A percentile compares a stretch with the other conserved stretches of the same genome.
Conservation (phyloP, 495 filamentous ascomycete species). For the Letharia columbiana region DNA sequence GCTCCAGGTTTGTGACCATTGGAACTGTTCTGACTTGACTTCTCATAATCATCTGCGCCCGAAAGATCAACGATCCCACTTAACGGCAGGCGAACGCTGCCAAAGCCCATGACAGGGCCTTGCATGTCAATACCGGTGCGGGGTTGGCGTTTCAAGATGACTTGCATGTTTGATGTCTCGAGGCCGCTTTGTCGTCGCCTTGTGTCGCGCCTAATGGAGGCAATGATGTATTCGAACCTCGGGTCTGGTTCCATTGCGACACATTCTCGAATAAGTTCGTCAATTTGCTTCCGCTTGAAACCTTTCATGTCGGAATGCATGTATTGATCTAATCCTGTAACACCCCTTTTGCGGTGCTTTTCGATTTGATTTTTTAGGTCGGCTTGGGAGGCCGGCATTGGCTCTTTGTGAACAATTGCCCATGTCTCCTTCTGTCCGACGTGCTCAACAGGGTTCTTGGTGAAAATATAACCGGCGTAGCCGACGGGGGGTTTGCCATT, state of each 20-base stretch:
- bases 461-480: slow-evolving; percentile 7
- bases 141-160: slow-evolving; percentile 20
- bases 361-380: slow-evolving; percentile 18
- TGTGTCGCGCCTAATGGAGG: slow-evolving; percentile 17
- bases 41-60: slow-evolving; percentile 13
- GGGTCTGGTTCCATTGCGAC: slow-evolving; percentile 8
- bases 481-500: slow-evolving; percentile 4
- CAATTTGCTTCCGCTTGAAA: slow-evolving; percentile 20
- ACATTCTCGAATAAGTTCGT: slow-evolving; percentile 19
- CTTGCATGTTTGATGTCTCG: slow-evolving; percentile 15
- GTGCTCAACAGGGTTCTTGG: background rate
- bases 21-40: slow-evolving; percentile 11
- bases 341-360: slow-evolving; percentile 15
- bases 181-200: background rate
- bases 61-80: background rate
- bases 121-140: slow-evolving; percentile 2
- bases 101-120: background rate
- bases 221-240: slow-evolving; percentile 18
- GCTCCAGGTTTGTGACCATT: slow-evolving; percentile 1
- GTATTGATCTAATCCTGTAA: slow-evolving; percentile 5
- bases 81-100: background rate
- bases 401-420: slow-evolving; percentile 10
- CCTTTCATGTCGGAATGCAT: slow-evolving; percentile 18
- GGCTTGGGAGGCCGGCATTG: slow-evolving; percentile 13
- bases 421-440: slow-evolving; percentile 8